These are phyloP conservation scores for Daucus carota DNA, from an alignment of 129 eudicot genomes.

Conservation along the genomic window DNA sequence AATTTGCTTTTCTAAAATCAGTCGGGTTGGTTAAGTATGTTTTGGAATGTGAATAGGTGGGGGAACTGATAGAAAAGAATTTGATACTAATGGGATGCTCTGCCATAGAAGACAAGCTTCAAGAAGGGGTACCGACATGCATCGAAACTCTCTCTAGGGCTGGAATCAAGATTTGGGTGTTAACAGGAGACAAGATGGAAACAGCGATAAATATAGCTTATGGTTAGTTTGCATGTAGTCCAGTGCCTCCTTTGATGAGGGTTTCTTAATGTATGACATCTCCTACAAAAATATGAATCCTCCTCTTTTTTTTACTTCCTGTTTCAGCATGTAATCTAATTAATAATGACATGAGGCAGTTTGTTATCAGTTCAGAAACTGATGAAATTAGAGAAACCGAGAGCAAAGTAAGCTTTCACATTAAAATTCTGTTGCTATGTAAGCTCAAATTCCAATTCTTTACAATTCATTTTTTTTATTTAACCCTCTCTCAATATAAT, in stretches of 20 bases:
- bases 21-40: background rate
- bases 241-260: background rate
- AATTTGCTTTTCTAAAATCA: background rate
- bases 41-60: slow-evolving; percentile 50
- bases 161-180: slow-evolving; percentile 98
- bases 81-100: slow-evolving; percentile 85
- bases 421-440: slow-evolving; percentile 6
- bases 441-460: background rate
- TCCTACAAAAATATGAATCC: background rate
- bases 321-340: slow-evolving; percentile 87
- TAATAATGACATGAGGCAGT: slow-evolving; percentile 89
- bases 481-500: slow-evolving; percentile 9
- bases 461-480: slow-evolving; percentile 6
- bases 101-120: slow-evolving; percentile 99
- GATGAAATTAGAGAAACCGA: slow-evolving; percentile 90
- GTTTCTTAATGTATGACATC: background rate
- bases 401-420: slow-evolving; percentile 50
- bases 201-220: slow-evolving; percentile 97
- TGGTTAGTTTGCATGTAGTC: slow-evolving; percentile 32
- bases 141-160: slow-evolving; percentile 93
- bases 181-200: slow-evolving; percentile 97
- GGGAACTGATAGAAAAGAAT: slow-evolving; percentile 79
- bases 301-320: slow-evolving; percentile 10
- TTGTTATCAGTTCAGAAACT: slow-evolving; percentile 90
- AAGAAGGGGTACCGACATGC: slow-evolving; percentile 94